Percentiles rank a stretch among this genome's conserved stretches.
Conservation (phyloP, 2,329 filamentous ascomycete species). For the Davidsoniella eucalypti region DNA sequence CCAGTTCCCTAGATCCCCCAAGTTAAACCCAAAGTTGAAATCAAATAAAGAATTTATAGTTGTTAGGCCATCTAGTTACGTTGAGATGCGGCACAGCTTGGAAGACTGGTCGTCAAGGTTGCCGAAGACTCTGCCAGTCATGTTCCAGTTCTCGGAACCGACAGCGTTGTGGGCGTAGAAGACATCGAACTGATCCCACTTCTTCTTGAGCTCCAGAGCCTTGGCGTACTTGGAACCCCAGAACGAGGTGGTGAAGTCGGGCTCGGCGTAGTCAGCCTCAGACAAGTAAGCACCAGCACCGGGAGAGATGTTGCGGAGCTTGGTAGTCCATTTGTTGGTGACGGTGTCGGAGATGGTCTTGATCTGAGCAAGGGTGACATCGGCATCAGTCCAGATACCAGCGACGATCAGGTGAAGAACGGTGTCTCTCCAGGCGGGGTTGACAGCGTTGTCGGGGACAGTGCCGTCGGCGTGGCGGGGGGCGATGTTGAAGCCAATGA, state of each 20-base stretch:
- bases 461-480: conserved; percentile 19
- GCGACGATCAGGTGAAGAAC: conserved; percentile 21
- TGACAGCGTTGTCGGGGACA: conserved; percentile 20
- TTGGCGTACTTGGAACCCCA: conserved; percentile 29
- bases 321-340: conserved; percentile 15
- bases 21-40: too few species aligned
- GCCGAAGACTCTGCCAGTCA: conserved; percentile 17
- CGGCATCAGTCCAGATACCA: conserved; percentile 11
- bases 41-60: conserved; percentile 18
- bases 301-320: conserved; percentile 22
- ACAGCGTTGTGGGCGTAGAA: conserved; percentile 34
- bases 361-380: background rate
- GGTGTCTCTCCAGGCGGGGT: conserved; percentile 28
- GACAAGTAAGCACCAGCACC: conserved; percentile 31
- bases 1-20: too few species aligned
- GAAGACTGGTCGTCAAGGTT: conserved; percentile 21
- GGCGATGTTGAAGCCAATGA: conserved; percentile 21
- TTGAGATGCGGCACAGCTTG: conserved; percentile 19
- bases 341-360: conserved; percentile 14
- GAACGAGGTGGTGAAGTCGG: conserved; percentile 28
- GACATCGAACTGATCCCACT: conserved; percentile 28
- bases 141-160: conserved; percentile 33
- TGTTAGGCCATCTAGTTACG: background rate
- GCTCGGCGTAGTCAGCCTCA: conserved; percentile 33
- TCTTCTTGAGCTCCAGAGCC: conserved; percentile 29